phyloP scores from a whole-genome alignment of 2,329 filamentous ascomycete species.

The Fusarium sacchari region DNA sequence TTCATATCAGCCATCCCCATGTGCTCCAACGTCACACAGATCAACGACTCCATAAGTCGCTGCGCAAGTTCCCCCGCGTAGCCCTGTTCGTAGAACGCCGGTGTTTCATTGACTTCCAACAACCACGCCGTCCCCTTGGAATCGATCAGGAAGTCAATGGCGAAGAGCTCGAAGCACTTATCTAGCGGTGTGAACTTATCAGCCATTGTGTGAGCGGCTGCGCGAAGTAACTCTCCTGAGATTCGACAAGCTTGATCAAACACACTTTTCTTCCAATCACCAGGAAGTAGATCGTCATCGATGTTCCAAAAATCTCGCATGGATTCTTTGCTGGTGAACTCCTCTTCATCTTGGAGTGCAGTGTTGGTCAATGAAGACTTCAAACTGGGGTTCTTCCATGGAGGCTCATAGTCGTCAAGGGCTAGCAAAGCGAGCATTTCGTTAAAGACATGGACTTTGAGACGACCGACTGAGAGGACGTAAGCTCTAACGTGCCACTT shows the following conservation, averaged over 20 bases:
- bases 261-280: conserved; percentile 46
- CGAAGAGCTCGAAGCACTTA: conserved; percentile 53
- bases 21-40: conserved; percentile 49
- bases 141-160: conserved; percentile 51
- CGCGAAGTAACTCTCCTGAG: conserved; percentile 48
- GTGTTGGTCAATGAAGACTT: conserved; percentile 52
- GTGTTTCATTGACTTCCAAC: conserved; percentile 52
- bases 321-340: conserved; percentile 45
- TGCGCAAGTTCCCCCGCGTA: conserved; percentile 48
- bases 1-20: conserved; percentile 36
- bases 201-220: conserved; percentile 51
- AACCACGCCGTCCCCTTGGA: conserved; percentile 47
- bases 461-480: conserved; percentile 49
- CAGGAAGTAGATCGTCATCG: conserved; percentile 44
- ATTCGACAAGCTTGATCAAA: conserved; percentile 51
- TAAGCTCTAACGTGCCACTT: conserved; percentile 54
- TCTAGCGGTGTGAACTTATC: conserved; percentile 52
- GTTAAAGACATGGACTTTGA: conserved; percentile 51
- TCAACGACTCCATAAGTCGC: conserved; percentile 50
- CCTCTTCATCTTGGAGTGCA: conserved; percentile 49
- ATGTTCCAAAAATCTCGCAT: conserved; percentile 50
- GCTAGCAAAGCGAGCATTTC: conserved; percentile 52
- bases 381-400: conserved; percentile 49
- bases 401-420: conserved; percentile 48
- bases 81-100: conserved; percentile 50